phyloP scores from a whole-genome alignment of 2,329 filamentous ascomycete species.

The Penicillium occitanis region DNA sequence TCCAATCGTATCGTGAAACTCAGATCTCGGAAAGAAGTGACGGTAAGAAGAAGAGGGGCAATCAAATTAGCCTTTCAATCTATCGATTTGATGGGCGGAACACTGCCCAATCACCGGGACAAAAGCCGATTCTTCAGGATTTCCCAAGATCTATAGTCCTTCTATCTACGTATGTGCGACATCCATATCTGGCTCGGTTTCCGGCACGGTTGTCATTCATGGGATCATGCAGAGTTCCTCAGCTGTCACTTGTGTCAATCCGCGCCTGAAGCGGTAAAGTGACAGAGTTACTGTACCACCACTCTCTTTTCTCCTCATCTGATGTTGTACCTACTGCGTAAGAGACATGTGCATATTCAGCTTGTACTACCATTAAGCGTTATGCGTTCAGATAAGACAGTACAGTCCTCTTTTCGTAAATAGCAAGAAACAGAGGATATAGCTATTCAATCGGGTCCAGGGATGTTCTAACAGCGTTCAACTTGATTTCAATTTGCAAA shows the following conservation, averaged over 20 bases:
- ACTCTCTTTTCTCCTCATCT: neutral
- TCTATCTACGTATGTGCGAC: neutral
- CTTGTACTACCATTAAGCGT: neutral
- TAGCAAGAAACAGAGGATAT: neutral
- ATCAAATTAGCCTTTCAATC: neutral
- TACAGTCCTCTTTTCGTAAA: neutral
- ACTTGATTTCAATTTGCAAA: neutral
- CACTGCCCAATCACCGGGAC: neutral
- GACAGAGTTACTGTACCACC: neutral
- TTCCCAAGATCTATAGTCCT: neutral
- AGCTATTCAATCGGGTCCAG: neutral
- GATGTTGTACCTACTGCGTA: neutral
- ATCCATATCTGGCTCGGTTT: neutral
- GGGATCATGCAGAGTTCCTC: neutral
- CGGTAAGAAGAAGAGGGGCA: neutral
- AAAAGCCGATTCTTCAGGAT: neutral
- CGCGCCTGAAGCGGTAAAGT: neutral
- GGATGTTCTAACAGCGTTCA: neutral
- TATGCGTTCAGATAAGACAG: neutral
- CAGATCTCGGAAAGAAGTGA: neutral
- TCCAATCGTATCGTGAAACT: neutral
- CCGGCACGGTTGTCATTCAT: neutral
- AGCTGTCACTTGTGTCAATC: slow-evolving; percentile 6
- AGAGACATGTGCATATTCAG: neutral
- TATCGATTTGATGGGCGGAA: neutral